Percentiles rank a stretch among this genome's conserved stretches.
These are phyloP conservation scores for Galerina marginata DNA, from an alignment of 768 basidiomycete genomes.

Conservation along the genomic window DNA sequence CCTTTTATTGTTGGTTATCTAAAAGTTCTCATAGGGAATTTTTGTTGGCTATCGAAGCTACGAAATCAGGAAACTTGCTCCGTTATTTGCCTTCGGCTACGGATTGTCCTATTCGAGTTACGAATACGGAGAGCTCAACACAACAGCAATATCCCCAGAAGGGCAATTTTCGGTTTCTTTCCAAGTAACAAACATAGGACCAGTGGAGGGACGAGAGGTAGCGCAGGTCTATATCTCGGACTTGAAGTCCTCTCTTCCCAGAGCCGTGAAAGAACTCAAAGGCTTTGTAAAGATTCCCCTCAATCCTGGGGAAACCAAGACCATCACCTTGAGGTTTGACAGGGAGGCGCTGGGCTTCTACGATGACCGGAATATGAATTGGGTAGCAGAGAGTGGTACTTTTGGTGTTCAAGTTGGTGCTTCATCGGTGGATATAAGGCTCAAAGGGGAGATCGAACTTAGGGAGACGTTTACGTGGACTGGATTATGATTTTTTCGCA, in stretches of 20 bases:
- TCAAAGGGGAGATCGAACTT: slow-evolving; percentile 41
- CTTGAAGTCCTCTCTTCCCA: slow-evolving; percentile 45
- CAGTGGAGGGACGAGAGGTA: slow-evolving; percentile 50
- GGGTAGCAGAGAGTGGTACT: slow-evolving; percentile 54
- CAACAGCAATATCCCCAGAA: slow-evolving; percentile 36
- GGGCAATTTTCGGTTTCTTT: slow-evolving; percentile 47
- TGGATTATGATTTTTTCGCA: slow-evolving; percentile 35
- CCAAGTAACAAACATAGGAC: slow-evolving; percentile 50
- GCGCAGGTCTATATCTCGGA: slow-evolving; percentile 55
- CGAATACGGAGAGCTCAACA: slow-evolving; percentile 48
- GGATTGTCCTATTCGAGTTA: slow-evolving; percentile 69
- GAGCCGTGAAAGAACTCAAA: slow-evolving; percentile 51
- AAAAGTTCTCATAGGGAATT: slow-evolving; percentile 40
- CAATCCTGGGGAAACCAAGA: slow-evolving; percentile 47
- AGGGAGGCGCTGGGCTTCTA: slow-evolving; percentile 56
- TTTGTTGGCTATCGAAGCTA: slow-evolving; percentile 61
- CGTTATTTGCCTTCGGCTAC: slow-evolving; percentile 61
- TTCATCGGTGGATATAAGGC: slow-evolving; percentile 48
- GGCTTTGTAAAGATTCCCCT: slow-evolving; percentile 54
- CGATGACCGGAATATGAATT: slow-evolving; percentile 45
- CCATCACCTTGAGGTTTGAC: slow-evolving; percentile 43
- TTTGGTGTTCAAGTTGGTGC: slow-evolving; percentile 52
- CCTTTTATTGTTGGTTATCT: slow-evolving; percentile 3
- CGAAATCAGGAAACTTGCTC: slow-evolving; percentile 45
- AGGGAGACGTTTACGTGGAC: slow-evolving; percentile 44